Conservation (phyloP, 768 basidiomycete species). For the Mycena kentingensis region DNA sequence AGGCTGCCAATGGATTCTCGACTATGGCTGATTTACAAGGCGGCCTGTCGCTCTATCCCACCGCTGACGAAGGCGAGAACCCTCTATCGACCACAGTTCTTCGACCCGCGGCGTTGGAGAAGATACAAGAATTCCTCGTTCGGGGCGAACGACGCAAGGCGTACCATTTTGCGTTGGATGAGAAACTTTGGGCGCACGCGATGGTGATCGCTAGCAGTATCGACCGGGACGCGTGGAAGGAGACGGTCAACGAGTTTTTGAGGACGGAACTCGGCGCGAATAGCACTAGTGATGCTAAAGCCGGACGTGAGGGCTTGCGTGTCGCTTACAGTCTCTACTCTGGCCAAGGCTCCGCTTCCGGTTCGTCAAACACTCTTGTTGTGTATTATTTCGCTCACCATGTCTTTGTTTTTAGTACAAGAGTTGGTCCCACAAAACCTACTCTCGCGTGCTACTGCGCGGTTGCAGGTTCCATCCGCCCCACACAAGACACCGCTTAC, state of each 20-base stretch:
- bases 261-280: conserved; percentile 66
- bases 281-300: conserved; percentile 29
- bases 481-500: conserved; percentile 58
- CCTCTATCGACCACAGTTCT: conserved; percentile 63
- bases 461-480: conserved; percentile 40
- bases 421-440: conserved; percentile 66
- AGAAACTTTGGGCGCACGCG: conserved; percentile 94
- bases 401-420: conserved; percentile 53
- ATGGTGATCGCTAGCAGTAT: conserved; percentile 91
- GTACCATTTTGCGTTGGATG: conserved; percentile 83
- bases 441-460: conserved; percentile 43
- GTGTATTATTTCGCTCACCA: conserved; percentile 7
- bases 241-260: conserved; percentile 84
- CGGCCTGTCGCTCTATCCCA: conserved; percentile 27
- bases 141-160: conserved; percentile 86
- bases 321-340: conserved; percentile 83
- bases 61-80: conserved; percentile 41
- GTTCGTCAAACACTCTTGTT: conserved; percentile 48
- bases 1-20: conserved; percentile 27
- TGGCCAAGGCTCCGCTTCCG: conserved; percentile 76
- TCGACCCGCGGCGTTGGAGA: conserved; percentile 65
- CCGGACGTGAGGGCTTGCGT: conserved; percentile 72
- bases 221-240: conserved; percentile 93
- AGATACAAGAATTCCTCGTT: conserved; percentile 77
- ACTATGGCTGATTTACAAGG: conserved; percentile 35